Percentiles rank a stretch among this genome's conserved stretches.
phyloP scores from a whole-genome alignment of 78 protist genomes.

The Mastigamoeba balamuthi region DNA sequence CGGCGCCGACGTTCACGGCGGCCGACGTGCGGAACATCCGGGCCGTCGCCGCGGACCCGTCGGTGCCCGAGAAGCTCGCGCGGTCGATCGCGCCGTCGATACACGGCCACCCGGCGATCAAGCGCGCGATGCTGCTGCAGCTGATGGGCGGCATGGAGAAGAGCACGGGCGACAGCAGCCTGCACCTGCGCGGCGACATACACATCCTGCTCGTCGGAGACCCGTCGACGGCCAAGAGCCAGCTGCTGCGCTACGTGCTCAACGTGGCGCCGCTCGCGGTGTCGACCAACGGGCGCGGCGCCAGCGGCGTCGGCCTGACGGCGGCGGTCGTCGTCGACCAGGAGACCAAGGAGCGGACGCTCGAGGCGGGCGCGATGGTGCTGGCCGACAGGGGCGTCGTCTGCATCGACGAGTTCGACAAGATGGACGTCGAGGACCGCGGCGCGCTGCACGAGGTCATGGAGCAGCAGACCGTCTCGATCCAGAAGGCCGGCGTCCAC shows the following conservation, averaged over 20 bases:
- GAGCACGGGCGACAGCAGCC: conserved; percentile 66
- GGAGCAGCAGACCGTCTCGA: conserved; percentile 99
- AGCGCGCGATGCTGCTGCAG: conserved; percentile 80
- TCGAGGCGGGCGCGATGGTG: conserved; percentile 99
- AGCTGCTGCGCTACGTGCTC: conserved; percentile 86
- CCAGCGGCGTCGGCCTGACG: conserved; percentile 98
- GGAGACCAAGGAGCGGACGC: conserved; percentile 91
- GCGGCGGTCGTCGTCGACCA: conserved; percentile 94
- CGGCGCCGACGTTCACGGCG: conserved; percentile 11
- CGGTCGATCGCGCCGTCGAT: conserved; percentile 95
- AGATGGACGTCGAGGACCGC: conserved; percentile 90
- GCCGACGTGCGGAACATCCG: conserved; percentile 39
- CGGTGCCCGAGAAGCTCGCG: conserved; percentile 50
- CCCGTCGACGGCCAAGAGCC: conserved; percentile 99
- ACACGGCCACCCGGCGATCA: conserved; percentile 84
- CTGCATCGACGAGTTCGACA: conserved; percentile 98
- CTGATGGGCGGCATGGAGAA: conserved; percentile 96
- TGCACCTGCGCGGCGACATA: conserved; percentile 80
- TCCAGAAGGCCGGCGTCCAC: conserved; percentile 99
- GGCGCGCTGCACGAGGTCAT: conserved; percentile 92
- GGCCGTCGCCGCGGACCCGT: not conserved
- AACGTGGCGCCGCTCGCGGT: conserved; percentile 92
- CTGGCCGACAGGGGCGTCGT: conserved; percentile 97
- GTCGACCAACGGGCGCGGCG: conserved; percentile 97
- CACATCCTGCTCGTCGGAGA: conserved; percentile 96